Evolutionary conservation across 2,329 filamentous ascomycete genomes (phyloP).

Genomic region (Conoideocrella luteorostrata): DNA sequence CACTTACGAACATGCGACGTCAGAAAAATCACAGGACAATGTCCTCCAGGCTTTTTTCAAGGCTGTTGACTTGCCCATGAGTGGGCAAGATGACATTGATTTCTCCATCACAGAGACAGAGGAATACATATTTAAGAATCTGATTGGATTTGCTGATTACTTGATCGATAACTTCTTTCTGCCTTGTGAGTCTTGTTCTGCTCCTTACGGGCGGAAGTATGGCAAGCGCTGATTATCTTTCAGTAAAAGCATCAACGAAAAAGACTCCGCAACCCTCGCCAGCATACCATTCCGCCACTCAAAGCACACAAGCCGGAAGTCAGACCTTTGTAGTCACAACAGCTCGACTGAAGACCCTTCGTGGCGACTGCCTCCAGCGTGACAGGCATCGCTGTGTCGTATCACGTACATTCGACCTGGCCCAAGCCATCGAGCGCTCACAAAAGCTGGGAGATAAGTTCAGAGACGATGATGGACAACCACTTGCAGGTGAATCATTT

Average conservation of each 20-base stretch:
- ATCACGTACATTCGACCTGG: constrained; percentile 5
- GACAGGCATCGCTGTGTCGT: constrained; percentile 11
- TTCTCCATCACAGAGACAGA: too few relatives aligned
- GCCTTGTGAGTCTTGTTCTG: not conserved
- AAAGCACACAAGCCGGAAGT: not conserved
- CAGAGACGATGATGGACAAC: constrained; percentile 7
- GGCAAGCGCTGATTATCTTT: not conserved
- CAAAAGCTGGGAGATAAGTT: not conserved
- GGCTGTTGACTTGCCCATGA: not conserved
- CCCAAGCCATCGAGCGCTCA: constrained; percentile 3
- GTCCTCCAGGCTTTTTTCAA: constrained; percentile 5
- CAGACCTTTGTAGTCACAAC: constrained; percentile 5
- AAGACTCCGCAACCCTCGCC: constrained; percentile 5
- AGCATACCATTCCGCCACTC: constrained; percentile 1
- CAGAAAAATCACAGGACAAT: constrained; percentile 3
- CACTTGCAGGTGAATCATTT: constrained; percentile 1
- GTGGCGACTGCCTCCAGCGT: constrained; percentile 8
- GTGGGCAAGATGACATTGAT: too few relatives aligned
- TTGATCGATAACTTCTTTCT: constrained; percentile 11
- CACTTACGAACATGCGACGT: constrained; percentile 3
- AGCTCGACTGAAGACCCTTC: constrained; percentile 7
- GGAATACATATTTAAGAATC: not conserved
- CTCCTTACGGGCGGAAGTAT: not conserved
- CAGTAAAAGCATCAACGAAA: constrained; percentile 3
- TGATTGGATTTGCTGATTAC: constrained; percentile 6